A percentile compares a stretch with the other conserved stretches of the same genome.
phyloP scores from a whole-genome alignment of 1,284 basidiomycete species.

The Cryptococcus deneoformans region DNA sequence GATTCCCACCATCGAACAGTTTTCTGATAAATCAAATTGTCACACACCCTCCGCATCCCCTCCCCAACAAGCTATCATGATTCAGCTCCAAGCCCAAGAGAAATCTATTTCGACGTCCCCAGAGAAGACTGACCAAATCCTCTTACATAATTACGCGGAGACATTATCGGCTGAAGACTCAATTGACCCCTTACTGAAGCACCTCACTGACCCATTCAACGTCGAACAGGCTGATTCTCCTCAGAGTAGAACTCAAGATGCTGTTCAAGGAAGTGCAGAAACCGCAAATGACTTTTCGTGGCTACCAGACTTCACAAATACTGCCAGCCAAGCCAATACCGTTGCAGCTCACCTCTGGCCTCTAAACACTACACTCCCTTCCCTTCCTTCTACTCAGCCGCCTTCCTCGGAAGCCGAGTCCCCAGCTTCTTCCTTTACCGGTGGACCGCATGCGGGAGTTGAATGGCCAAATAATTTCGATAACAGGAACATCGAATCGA shows the following conservation, averaged over 20 bases:
- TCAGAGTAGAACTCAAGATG: neutral
- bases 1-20: neutral
- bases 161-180: neutral
- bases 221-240: neutral
- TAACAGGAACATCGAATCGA: too few relatives aligned
- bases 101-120: neutral
- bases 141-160: neutral
- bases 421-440: constrained; percentile 4
- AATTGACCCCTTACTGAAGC: neutral
- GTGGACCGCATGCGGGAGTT: neutral
- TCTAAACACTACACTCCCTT: neutral
- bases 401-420: constrained; percentile 7
- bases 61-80: neutral
- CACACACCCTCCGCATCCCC: neutral
- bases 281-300: neutral
- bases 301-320: neutral
- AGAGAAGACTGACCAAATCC: neutral
- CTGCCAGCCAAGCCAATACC: neutral
- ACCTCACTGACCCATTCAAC: neutral
- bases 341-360: neutral
- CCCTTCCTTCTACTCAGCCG: constrained; percentile 1
- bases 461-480: too few relatives aligned
- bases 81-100: neutral
- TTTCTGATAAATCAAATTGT: neutral
- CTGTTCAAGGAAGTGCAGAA: neutral